These are phyloP conservation scores for Cinnamomum micranthum DNA, from an alignment of 164 flowering plant genomes.

Conservation along the genomic window DNA sequence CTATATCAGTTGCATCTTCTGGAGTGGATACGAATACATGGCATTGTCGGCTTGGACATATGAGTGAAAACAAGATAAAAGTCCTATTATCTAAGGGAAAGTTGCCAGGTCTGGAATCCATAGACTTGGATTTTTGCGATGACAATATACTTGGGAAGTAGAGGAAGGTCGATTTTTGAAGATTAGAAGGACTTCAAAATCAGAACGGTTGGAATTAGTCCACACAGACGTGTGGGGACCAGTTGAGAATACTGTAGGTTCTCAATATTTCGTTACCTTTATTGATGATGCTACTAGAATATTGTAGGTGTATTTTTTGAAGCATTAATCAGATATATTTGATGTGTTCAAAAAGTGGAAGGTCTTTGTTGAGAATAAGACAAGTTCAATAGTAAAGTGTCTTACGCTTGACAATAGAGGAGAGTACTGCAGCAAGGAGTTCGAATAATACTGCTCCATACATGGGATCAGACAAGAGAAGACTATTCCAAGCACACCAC, in stretches of 20 bases:
- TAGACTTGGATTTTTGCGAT: not conserved
- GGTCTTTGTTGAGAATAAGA: not conserved
- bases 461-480: not conserved
- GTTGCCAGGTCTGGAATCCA: not conserved
- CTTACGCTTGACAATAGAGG: not conserved
- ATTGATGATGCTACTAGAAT: constrained; percentile 2
- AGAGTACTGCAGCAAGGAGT: not conserved
- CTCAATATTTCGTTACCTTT: constrained; percentile 3
- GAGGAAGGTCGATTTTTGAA: not conserved
- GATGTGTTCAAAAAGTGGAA: not conserved
- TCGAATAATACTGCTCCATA: not conserved
- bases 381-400: not conserved
- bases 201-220: not conserved
- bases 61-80: not conserved
- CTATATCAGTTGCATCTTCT: not conserved
- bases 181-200: not conserved
- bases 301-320: not conserved
- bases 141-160: not conserved
- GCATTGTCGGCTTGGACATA: not conserved
- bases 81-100: not conserved
- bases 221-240: constrained; percentile 8
- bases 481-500: not conserved
- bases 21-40: not conserved
- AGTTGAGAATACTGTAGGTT: not conserved
- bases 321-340: not conserved